Evolutionary conservation across 768 basidiomycete genomes (phyloP), one percentile per base, ranked within the genome.

Genomic region (Trametes maxima): DNA sequence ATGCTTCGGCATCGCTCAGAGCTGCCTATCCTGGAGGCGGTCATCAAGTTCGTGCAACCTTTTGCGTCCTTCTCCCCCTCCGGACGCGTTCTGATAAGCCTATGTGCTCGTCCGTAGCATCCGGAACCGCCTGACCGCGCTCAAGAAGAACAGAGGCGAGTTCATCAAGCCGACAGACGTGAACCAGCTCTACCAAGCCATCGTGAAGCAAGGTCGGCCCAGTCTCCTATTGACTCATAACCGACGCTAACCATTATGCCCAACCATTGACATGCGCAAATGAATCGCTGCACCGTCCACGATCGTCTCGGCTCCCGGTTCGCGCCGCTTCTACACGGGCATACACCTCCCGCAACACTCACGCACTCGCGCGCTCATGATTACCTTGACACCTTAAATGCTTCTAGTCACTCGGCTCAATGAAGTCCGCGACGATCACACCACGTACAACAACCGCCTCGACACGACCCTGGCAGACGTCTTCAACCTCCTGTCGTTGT

Each of bases 391-490:
- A 36, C 57, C 21, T 46, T 55, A 25, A 51, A 47, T 24, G 35
- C 53, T 65, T 59, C 28, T 71, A 90, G 95, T 99, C 58, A 95
- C 92, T 22, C 92, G 84, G 70, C 79, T 99, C 50, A 98, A 97
- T 75, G 89, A 92, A 65, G 88, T 97, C 52, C 87, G 96, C 63
- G 91, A 90, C 70, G 89, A 89, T 66, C 83, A 79, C 63, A 83
- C 84, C 21, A 78, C 83, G 10, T 85, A 87, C 76, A 90, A 87
- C 70, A 99, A 98, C 75, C 82, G 97, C 52, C 82, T 99, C 46
- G 97, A 99, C 77, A 95, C 94, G 6, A 92, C 94, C 4, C 86
- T 99, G 47, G 88, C 93, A 28, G 97, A 99, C 76, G 96, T 98
- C 39, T 98, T 98, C 78, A 89, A 85, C 70, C 82, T 99, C 50